These are phyloP conservation scores for Musa beccarii DNA, from an alignment of 176 grass and related monocot species.

Conservation along the genomic window DNA sequence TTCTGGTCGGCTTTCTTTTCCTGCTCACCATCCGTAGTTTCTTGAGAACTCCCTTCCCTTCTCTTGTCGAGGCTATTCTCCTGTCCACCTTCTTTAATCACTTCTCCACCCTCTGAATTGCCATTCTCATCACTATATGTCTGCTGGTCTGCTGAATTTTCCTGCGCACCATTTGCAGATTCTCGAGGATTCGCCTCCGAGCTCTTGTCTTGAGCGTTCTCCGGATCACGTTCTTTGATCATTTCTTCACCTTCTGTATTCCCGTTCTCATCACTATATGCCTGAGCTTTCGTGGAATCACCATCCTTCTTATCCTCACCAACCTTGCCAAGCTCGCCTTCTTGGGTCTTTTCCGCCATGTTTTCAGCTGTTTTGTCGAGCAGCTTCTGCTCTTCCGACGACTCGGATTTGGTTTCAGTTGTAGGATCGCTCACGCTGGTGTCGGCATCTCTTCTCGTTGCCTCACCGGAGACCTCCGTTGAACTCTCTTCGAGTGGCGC, in stretches of 20 bases:
- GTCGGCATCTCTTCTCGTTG: neutral
- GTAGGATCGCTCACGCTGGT: neutral
- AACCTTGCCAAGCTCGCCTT: neutral
- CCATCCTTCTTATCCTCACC: neutral
- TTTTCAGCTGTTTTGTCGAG: neutral
- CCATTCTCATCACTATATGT: too few relatives aligned
- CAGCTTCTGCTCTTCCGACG: slow-evolving; percentile 2
- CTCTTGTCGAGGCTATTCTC: too few relatives aligned
- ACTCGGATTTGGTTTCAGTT: slow-evolving; percentile 1
- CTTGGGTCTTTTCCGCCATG: neutral
- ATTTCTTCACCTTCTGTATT: neutral
- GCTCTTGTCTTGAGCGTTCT: neutral
- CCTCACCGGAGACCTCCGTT: neutral
- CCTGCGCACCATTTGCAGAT: neutral
- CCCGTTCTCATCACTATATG: neutral
- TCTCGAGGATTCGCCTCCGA: neutral
- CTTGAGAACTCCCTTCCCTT: neutral
- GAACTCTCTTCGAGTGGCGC: neutral
- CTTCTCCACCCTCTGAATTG: too few relatives aligned
- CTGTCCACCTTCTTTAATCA: too few relatives aligned
- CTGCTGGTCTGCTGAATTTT: neutral
- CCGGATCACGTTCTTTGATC: neutral
- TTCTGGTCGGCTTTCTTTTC: neutral
- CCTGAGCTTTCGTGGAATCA: neutral
- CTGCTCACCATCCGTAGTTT: neutral